Conservation (phyloP, 164 flowering plant genomes). For the Euptelea pleiosperma region DNA sequence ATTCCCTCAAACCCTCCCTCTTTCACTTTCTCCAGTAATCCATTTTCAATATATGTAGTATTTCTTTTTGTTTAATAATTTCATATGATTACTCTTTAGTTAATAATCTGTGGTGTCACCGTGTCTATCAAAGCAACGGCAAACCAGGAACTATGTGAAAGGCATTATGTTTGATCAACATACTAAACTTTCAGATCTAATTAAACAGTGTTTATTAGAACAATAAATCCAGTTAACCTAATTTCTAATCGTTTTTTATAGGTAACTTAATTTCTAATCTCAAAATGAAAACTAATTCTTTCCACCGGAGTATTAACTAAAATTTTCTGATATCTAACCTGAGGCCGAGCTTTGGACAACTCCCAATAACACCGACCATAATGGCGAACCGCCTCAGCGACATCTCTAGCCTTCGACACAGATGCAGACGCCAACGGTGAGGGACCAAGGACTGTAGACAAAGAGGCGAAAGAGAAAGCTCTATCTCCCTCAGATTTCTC, state of each 20-base stretch:
- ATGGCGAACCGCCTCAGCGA: constrained; percentile 12
- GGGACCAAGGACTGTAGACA: constrained; percentile 17
- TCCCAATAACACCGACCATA: constrained; percentile 23
- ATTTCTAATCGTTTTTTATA: too few species aligned
- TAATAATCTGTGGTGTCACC: too few species aligned
- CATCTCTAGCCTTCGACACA: constrained; percentile 13
- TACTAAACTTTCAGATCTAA: neutral
- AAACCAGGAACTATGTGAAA: too few species aligned
- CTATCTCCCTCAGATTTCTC: constrained; percentile 19
- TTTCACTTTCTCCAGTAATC: too few species aligned
- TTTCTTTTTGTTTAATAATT: too few species aligned
- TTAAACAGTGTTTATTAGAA: neutral
- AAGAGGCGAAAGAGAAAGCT: constrained; percentile 17
- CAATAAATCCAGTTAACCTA: neutral
- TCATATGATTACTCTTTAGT: too few species aligned
- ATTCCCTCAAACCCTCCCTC: too few species aligned
- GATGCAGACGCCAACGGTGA: constrained; percentile 18
- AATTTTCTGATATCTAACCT: constrained; percentile 9
- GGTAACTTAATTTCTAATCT: neutral
- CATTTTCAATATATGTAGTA: too few species aligned
- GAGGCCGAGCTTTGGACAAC: constrained; percentile 20
- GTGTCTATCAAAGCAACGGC: too few species aligned
- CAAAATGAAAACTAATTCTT: neutral
- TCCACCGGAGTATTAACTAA: neutral
- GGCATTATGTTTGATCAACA: neutral